Conservation (phyloP, 495 filamentous ascomycete genomes). For the Penicillium longicatenatum region DNA sequence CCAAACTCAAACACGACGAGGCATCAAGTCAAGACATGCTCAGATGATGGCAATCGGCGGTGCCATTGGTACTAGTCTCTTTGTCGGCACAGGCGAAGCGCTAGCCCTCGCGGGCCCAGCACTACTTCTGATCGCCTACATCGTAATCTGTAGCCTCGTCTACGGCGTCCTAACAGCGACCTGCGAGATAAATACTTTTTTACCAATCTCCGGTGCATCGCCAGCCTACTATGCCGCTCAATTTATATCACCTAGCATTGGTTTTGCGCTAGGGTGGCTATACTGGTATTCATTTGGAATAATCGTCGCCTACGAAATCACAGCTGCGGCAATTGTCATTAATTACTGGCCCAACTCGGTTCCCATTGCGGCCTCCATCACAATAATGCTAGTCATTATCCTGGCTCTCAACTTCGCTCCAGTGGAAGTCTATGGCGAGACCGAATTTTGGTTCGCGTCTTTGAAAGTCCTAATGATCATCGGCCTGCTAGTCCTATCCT, state of each 20-base stretch:
- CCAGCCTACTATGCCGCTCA: slow-evolving; percentile 49
- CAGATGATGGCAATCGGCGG: slow-evolving; percentile 65
- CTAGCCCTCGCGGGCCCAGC: slow-evolving; percentile 57
- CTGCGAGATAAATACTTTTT: slow-evolving; percentile 58
- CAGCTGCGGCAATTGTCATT: slow-evolving; percentile 66
- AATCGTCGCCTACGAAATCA: slow-evolving; percentile 61
- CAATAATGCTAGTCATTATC: slow-evolving; percentile 67
- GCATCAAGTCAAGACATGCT: slow-evolving; percentile 50
- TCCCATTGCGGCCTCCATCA: slow-evolving; percentile 60
- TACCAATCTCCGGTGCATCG: slow-evolving; percentile 54
- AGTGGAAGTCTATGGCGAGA: slow-evolving; percentile 66
- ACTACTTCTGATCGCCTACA: slow-evolving; percentile 60
- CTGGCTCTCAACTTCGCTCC: slow-evolving; percentile 65
- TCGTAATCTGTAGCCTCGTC: slow-evolving; percentile 52
- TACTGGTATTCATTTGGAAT: slow-evolving; percentile 61
- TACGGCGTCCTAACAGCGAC: slow-evolving; percentile 56
- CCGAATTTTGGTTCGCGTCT: slow-evolving; percentile 70
- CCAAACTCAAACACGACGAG: slow-evolving; percentile 6
- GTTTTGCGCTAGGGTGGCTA: slow-evolving; percentile 57
- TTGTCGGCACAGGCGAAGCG: slow-evolving; percentile 55
- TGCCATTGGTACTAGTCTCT: slow-evolving; percentile 59
- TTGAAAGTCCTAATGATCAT: slow-evolving; percentile 17
- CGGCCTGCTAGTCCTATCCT: slow-evolving; percentile 50
- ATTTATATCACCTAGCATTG: slow-evolving; percentile 55
- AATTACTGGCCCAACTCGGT: slow-evolving; percentile 58